Conservation (phyloP, 148 eudicot genomes). For the Rheum nobile region DNA sequence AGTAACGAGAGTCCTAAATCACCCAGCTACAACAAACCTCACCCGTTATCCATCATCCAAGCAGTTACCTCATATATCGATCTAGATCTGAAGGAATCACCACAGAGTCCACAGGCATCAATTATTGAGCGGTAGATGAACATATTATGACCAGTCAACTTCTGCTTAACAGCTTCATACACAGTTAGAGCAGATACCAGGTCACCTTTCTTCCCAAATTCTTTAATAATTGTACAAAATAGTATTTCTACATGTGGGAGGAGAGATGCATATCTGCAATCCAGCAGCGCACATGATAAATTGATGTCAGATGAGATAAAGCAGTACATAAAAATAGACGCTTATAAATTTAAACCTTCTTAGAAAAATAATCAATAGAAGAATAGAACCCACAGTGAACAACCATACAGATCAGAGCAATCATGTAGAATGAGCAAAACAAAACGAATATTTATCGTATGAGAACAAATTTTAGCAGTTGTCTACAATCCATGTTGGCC, state of each 20-base stretch:
- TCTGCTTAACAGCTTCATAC: constrained; percentile 70
- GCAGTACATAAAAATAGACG: background rate
- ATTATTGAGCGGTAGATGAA: constrained; percentile 77
- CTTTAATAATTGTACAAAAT: constrained; percentile 58
- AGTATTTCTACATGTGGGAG: constrained; percentile 45
- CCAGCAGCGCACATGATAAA: constrained; percentile 5
- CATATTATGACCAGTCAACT: constrained; percentile 56
- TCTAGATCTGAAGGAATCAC: constrained; percentile 67
- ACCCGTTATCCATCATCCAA: background rate
- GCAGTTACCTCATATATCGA: constrained; percentile 72
- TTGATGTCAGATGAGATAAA: background rate
- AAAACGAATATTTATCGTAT: background rate
- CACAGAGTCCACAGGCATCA: constrained; percentile 87
- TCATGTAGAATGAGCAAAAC: background rate
- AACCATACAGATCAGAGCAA: background rate
- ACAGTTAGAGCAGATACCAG: constrained; percentile 55
- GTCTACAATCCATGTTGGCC: background rate
- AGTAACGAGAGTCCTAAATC: background rate
- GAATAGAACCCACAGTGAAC: background rate
- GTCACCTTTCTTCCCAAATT: constrained; percentile 79
- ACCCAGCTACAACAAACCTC: background rate
- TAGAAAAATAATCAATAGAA: background rate
- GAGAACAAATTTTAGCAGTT: background rate
- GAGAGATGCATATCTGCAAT: constrained; percentile 62
- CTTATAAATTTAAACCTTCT: background rate